Percentiles rank a stretch among this genome's conserved stretches.
Evolutionary conservation across 306 rosid species (phyloP).

Genomic region (Casuarina glauca): DNA sequence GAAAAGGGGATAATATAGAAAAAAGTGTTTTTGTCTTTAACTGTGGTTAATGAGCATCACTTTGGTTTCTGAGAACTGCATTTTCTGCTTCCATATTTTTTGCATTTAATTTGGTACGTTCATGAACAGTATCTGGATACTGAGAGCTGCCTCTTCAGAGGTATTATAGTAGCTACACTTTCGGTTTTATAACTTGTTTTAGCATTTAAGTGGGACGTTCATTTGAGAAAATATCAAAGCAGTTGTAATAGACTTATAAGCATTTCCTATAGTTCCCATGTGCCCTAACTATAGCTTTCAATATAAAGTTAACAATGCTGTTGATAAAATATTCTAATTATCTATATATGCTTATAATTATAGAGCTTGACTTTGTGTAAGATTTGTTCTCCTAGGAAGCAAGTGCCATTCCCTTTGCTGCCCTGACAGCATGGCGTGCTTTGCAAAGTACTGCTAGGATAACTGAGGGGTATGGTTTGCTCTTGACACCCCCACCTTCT

Average conservation of each 20-base stretch:
- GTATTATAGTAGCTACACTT: too few relatives aligned
- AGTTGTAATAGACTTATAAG: neutral
- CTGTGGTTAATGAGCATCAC: neutral
- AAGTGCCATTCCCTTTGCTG: constrained; percentile 96
- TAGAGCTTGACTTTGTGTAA: neutral
- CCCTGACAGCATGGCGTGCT: constrained; percentile 99
- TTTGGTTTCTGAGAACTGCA: neutral
- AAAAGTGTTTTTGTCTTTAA: neutral
- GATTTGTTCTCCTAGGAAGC: constrained; percentile 55
- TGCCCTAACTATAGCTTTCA: constrained; percentile 1
- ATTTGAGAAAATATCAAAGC: neutral
- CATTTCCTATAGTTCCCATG: neutral
- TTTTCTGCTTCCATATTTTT: too few relatives aligned
- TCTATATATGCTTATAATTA: neutral
- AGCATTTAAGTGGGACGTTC: neutral
- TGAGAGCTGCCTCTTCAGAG: neutral
- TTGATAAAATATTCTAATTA: neutral
- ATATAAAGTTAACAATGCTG: neutral
- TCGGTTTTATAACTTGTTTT: neutral
- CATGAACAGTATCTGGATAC: too few relatives aligned
- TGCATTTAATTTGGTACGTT: too few relatives aligned
- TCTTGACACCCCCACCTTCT: neutral
- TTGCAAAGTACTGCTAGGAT: constrained; percentile 85
- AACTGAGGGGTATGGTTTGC: constrained; percentile 71
- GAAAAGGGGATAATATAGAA: neutral